These are phyloP conservation scores for Puya raimondii DNA, from an alignment of 176 grass and related monocot genomes.

Conservation along the genomic window DNA sequence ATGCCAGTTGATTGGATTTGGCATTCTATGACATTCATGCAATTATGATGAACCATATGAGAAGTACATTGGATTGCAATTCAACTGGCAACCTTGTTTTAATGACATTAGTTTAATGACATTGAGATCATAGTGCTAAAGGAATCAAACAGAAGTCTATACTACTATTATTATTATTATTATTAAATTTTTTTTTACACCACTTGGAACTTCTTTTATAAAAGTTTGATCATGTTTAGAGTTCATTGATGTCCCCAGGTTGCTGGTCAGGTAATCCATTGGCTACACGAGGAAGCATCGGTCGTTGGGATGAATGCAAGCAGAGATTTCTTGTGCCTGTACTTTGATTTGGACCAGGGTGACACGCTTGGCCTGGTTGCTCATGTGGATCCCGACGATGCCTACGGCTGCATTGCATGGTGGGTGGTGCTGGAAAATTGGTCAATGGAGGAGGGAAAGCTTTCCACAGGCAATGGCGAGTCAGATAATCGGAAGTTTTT, in stretches of 20 bases:
- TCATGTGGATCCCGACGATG: slow-evolving; percentile 51
- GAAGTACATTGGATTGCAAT: neutral
- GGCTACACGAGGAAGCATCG: slow-evolving; percentile 77
- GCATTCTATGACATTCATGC: neutral
- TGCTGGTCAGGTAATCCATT: slow-evolving; percentile 73
- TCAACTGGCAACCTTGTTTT: neutral
- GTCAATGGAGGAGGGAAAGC: slow-evolving; percentile 35
- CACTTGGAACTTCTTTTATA: neutral
- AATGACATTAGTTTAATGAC: neutral
- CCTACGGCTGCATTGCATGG: slow-evolving; percentile 62
- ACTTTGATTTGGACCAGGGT: slow-evolving; percentile 73
- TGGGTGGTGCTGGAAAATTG: slow-evolving; percentile 46
- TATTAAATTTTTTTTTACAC: too few species aligned
- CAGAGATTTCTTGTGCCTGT: slow-evolving; percentile 73
- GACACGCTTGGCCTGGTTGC: slow-evolving; percentile 71
- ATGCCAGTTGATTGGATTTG: too few species aligned
- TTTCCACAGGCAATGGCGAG: slow-evolving; percentile 31
- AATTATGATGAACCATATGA: neutral
- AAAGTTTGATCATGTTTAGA: neutral
- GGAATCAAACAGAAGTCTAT: neutral
- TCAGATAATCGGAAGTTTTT: slow-evolving; percentile 47
- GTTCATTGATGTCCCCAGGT: slow-evolving; percentile 29
- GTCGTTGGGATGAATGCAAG: slow-evolving; percentile 70
- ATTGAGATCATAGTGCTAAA: neutral
- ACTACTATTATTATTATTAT: neutral